Evolutionary conservation across 495 filamentous ascomycete genomes (phyloP).

Genomic region (Durotheca rogersii): DNA sequence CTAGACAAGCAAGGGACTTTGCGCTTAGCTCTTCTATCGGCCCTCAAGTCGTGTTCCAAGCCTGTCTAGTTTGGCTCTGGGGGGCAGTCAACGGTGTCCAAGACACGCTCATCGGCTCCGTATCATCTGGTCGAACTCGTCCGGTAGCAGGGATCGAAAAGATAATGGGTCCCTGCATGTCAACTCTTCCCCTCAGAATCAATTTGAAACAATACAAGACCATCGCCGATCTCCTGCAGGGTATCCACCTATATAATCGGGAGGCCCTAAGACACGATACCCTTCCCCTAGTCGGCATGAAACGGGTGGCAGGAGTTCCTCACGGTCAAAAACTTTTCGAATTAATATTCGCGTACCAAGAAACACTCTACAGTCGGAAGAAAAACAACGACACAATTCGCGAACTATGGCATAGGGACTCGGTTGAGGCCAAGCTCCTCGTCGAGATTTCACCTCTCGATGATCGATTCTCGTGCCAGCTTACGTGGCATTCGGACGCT

Average conservation of each 20-base stretch:
- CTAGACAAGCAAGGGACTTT: conserved; percentile 15
- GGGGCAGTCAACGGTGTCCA: conserved; percentile 58
- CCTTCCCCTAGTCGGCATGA: conserved; percentile 67
- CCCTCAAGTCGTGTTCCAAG: conserved; percentile 69
- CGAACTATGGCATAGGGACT: conserved; percentile 59
- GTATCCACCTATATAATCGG: conserved; percentile 60
- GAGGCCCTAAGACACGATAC: conserved; percentile 58
- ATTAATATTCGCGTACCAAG: conserved; percentile 74
- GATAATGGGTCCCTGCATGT: conserved; percentile 71
- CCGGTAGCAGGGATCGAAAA: conserved; percentile 65
- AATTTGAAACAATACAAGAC: conserved; percentile 48
- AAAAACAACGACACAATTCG: conserved; percentile 37
- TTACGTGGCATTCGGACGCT: conserved; percentile 48
- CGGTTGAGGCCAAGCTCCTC: conserved; percentile 70
- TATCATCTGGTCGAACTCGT: conserved; percentile 72
- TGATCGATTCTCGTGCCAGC: conserved; percentile 55
- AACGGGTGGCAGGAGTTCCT: conserved; percentile 52
- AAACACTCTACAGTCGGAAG: conserved; percentile 53
- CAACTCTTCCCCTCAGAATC: conserved; percentile 66
- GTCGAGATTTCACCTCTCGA: conserved; percentile 67
- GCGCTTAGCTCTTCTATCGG: conserved; percentile 25
- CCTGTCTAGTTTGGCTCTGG: conserved; percentile 66
- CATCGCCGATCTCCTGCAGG: conserved; percentile 57
- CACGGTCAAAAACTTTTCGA: conserved; percentile 60
- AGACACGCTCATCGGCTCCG: conserved; percentile 73